Conservation (phyloP, 164 flowering plant species). For the Cinnamomum micranthum region DNA sequence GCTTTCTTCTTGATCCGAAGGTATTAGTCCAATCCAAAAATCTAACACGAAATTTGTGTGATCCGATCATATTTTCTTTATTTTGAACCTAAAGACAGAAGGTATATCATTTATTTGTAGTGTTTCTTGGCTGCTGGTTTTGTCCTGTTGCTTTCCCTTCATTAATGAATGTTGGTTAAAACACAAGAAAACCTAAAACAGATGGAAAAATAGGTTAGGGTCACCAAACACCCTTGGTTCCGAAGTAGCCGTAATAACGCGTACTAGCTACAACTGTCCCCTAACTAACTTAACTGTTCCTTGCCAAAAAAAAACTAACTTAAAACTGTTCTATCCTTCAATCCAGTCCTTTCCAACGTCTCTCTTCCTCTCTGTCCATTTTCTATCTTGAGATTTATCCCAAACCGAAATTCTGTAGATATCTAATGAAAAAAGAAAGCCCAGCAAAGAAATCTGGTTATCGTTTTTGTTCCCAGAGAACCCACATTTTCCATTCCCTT, state of each 20-base stretch:
- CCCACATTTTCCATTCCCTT: slow-evolving; percentile 36
- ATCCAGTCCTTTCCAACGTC: slow-evolving; percentile 8
- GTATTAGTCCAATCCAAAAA: too few relatives aligned
- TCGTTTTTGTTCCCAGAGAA: neutral
- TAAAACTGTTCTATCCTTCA: neutral
- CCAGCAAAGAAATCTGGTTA: neutral
- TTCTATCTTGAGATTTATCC: neutral
- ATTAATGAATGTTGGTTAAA: too few relatives aligned
- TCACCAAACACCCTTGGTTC: slow-evolving; percentile 1
- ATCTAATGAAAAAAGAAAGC: neutral
- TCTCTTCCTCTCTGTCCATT: slow-evolving; percentile 1
- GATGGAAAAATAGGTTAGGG: neutral
- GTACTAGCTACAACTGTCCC: neutral
- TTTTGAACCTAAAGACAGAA: too few relatives aligned
- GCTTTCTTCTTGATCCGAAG: accelerated
- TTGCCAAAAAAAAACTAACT: neutral
- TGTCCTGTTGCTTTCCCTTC: too few relatives aligned
- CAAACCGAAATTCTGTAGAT: neutral
- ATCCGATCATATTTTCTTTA: too few relatives aligned
- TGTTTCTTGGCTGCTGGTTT: too few relatives aligned
- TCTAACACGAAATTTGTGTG: too few relatives aligned
- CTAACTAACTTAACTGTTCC: neutral
- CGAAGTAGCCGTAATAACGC: slow-evolving; percentile 35
- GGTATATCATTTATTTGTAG: too few relatives aligned
- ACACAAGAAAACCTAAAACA: too few relatives aligned